Base-by-base conservation (phyloP, 1,284 basidiomycete species). In the Cutaneotrichosporon sp. region DNA sequence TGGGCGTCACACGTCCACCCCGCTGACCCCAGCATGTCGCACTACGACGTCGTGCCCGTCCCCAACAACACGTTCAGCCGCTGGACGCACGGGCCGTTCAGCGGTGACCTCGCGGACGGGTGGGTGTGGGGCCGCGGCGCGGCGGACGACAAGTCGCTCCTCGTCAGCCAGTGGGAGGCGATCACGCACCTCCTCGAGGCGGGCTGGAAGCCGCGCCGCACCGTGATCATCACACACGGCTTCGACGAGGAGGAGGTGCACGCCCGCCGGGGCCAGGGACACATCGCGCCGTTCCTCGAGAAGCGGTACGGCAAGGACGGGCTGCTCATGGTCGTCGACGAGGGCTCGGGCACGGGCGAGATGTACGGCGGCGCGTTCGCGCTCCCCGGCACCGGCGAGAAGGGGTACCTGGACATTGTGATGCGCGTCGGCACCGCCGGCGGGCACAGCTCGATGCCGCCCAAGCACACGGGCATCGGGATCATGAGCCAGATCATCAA, bases 391-490 rank as follows among this genome's bases (percentile, higher is more conserved):
- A 74, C 71, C 60, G 72, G 70, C 33, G 78, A 79, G 72, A 79
- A 79, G 63, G 77, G 78, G 1, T 77, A 78, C 50, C 60, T 78
- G 56, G 77, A 77, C 58, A 69, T 79, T 47, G 54, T 61, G 67
- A 73, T 80, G 43, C 66, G 73, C 2, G 74, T 81, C 16, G 75
- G 73, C 14, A 79, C 77, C 9, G 63, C 69, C 34, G 79, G 79
- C 38, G 79, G 79, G 36, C 82, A 83, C 68, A 81, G 80, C 16
- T 81, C 79, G 2, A 72, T 79, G 2, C 81, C 82, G 1, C 80
- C 80, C 0, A 61, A 64, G 9, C 82, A 83, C 68, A 82, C 80
- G 1, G 76, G 78, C 14, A 83, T 83, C 51, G 82, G 82, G 8
- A 71, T 82, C 60, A 75, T 82, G 64, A 67, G 75, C 1, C 67